Conservation (phyloP, 306 rosid genomes). For the Cucurbita ficifolia region DNA sequence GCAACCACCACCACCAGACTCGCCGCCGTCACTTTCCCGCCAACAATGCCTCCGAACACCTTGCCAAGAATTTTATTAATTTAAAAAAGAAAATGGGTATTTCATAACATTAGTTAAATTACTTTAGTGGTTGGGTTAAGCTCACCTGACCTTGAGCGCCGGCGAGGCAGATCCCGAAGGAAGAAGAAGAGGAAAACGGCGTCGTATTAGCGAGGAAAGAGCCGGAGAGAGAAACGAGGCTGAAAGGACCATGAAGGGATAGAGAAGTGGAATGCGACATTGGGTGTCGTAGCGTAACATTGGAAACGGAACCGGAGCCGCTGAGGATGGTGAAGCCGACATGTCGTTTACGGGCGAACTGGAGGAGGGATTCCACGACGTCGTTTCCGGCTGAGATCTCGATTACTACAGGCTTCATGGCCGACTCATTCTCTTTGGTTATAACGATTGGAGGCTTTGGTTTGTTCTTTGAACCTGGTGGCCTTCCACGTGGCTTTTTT, state of each 20-base stretch:
- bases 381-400: constrained; percentile 37
- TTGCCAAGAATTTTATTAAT: not conserved
- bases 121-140: not conserved
- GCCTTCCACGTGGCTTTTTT: constrained; percentile 41
- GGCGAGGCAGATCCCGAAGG: constrained; percentile 12
- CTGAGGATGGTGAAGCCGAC: constrained; percentile 19
- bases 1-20: constrained; percentile 23
- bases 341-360: constrained; percentile 14
- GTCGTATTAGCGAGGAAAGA: constrained; percentile 1
- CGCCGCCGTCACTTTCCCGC: constrained; percentile 29
- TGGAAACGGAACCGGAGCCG: constrained; percentile 29
- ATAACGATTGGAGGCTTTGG: constrained; percentile 35
- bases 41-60: constrained; percentile 44
- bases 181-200: not conserved
- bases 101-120: not conserved
- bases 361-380: constrained; percentile 21
- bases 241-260: constrained; percentile 21
- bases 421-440: constrained; percentile 8
- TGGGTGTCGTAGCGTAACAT: constrained; percentile 18
- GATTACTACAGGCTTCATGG: constrained; percentile 18
- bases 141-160: constrained; percentile 22
- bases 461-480: constrained; percentile 54
- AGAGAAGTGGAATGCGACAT: not conserved
- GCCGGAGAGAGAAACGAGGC: constrained; percentile 23
- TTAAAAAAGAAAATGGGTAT: not conserved